phyloP scores from a whole-genome alignment of 768 basidiomycete species.

The Clitopilus passeckerianus region DNA sequence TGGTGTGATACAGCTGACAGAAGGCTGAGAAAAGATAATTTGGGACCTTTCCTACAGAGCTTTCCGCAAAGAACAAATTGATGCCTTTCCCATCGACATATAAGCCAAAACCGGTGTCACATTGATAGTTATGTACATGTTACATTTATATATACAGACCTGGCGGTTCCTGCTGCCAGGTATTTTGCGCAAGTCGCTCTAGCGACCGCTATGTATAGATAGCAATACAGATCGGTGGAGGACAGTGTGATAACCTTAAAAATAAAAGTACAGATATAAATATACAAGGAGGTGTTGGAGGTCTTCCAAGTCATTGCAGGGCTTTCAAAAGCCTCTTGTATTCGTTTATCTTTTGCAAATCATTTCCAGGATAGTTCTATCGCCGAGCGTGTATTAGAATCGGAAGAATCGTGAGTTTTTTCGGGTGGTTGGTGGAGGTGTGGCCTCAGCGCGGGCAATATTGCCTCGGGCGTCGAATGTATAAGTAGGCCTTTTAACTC shows the following conservation, averaged over 20 bases:
- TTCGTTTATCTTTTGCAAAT: not conserved
- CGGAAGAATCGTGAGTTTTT: slow-evolving; percentile 22
- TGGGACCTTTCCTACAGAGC: too few species aligned
- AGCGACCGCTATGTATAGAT: not conserved
- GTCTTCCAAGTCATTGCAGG: not conserved
- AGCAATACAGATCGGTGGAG: not conserved
- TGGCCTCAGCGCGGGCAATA: slow-evolving; percentile 7
- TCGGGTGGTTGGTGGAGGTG: not conserved
- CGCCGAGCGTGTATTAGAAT: slow-evolving; percentile 7
- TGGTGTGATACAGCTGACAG: too few species aligned
- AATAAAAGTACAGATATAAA: not conserved
- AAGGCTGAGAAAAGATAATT: too few species aligned
- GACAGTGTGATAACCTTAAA: not conserved
- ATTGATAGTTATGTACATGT: not conserved
- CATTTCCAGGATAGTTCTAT: not conserved
- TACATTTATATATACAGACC: not conserved
- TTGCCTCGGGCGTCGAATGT: slow-evolving; percentile 9
- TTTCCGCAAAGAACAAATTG: too few species aligned
- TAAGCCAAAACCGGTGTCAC: not conserved
- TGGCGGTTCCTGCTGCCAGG: not conserved
- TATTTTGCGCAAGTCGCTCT: not conserved
- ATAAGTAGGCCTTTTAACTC: slow-evolving; percentile 25
- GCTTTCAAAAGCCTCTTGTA: not conserved
- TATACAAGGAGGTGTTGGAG: not conserved
- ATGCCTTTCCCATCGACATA: not conserved